A percentile compares a stretch with the other conserved stretches of the same genome.
Conservation (phyloP, 2,329 filamentous ascomycete species). For the Hypoxylon sp. region DNA sequence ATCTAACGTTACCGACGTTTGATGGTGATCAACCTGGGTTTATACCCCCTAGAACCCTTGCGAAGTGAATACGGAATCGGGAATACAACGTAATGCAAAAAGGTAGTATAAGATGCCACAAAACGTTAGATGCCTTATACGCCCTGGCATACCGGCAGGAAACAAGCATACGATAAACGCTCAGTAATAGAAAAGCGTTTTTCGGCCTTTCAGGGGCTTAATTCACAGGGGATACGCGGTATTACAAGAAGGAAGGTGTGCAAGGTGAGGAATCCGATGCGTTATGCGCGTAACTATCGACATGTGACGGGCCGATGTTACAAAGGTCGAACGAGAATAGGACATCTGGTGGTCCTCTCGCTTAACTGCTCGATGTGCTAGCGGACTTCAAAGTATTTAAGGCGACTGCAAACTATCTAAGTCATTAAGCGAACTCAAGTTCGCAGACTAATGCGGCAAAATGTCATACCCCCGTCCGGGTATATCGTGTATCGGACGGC, state of each 20-base stretch:
- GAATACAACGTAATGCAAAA: conserved; percentile 8
- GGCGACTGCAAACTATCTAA: background rate
- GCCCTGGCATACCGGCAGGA: background rate
- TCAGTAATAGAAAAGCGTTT: conserved; percentile 4
- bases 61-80: conserved; percentile 16
- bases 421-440: conserved; percentile 12
- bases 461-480: conserved; percentile 19
- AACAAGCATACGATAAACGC: conserved; percentile 1
- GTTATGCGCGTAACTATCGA: background rate
- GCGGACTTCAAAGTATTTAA: conserved; percentile 4
- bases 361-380: conserved; percentile 12
- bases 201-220: background rate
- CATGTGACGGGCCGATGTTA: conserved; percentile 13
- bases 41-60: background rate
- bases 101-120: background rate
- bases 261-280: background rate
- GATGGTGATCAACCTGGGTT: conserved; percentile 9
- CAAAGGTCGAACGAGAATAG: conserved; percentile 10
- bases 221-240: background rate
- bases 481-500: background rate
- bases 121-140: background rate
- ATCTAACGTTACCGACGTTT: background rate
- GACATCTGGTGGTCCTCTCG: conserved; percentile 7
- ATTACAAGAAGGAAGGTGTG: background rate
- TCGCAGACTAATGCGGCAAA: conserved; percentile 13